Evolutionary conservation across 2,329 filamentous ascomycete genomes (phyloP).

Genomic region (Coniochaeta prunicola): DNA sequence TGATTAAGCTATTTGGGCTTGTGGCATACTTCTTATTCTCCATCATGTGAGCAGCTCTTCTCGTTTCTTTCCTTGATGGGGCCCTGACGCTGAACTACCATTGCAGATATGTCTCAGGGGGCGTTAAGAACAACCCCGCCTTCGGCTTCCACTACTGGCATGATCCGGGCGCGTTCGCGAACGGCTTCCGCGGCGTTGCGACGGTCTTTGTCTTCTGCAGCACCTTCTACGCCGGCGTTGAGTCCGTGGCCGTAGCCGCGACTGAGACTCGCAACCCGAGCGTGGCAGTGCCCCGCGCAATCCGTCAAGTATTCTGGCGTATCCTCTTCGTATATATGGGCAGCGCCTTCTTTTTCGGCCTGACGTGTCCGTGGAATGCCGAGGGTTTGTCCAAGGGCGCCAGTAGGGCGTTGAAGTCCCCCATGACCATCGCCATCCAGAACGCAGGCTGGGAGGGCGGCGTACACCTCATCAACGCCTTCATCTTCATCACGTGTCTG

Average conservation of each 20-base stretch:
- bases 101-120: slow-evolving; percentile 54
- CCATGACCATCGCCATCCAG: slow-evolving; percentile 67
- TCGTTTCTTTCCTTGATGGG: neutral
- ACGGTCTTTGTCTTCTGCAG: slow-evolving; percentile 63
- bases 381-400: slow-evolving; percentile 52
- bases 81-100: neutral
- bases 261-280: slow-evolving; percentile 54
- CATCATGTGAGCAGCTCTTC: slow-evolving; percentile 40
- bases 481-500: slow-evolving; percentile 67
- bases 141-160: slow-evolving; percentile 68
- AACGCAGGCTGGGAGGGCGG: slow-evolving; percentile 68
- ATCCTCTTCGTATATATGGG: slow-evolving; percentile 61
- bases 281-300: slow-evolving; percentile 47
- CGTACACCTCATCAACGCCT: slow-evolving; percentile 70
- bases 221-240: slow-evolving; percentile 64
- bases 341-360: slow-evolving; percentile 65
- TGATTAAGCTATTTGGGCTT: slow-evolving; percentile 63
- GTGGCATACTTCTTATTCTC: slow-evolving; percentile 68
- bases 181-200: slow-evolving; percentile 60
- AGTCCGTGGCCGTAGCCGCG: slow-evolving; percentile 55
- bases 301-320: slow-evolving; percentile 54
- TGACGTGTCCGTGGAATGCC: slow-evolving; percentile 65
- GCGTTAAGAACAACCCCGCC: slow-evolving; percentile 51
- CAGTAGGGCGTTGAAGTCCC: slow-evolving; percentile 60
- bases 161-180: slow-evolving; percentile 60